Evolutionary conservation across 2,329 filamentous ascomycete genomes (phyloP).

Genomic region (Botryotinia globosa): DNA sequence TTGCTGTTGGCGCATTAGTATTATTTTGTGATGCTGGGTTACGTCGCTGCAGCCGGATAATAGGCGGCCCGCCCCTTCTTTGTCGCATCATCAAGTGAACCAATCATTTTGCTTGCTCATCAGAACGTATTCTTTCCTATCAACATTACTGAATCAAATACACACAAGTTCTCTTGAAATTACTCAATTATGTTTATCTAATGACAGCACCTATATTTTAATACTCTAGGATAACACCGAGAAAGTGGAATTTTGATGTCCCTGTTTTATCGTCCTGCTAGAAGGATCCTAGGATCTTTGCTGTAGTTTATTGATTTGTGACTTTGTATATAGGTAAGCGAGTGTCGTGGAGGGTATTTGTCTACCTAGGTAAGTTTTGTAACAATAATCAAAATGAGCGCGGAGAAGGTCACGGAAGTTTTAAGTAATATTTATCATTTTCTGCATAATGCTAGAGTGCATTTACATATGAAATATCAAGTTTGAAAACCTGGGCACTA

Average conservation of each 20-base stretch:
- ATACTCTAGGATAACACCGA: too few relatives aligned
- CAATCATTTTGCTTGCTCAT: slow-evolving; percentile 2
- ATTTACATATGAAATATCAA: slow-evolving; percentile 3
- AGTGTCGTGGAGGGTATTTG: background rate
- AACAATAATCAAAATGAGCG: too few relatives aligned
- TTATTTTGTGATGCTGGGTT: slow-evolving; percentile 12
- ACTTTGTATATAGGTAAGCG: background rate
- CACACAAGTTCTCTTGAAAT: background rate
- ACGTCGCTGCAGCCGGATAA: slow-evolving; percentile 19
- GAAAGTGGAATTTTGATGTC: too few relatives aligned
- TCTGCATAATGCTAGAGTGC: slow-evolving; percentile 5
- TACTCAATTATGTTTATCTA: background rate
- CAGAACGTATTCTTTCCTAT: background rate
- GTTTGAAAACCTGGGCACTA: slow-evolving; percentile 4
- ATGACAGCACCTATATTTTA: background rate
- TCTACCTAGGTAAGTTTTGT: background rate
- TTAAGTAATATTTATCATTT: background rate
- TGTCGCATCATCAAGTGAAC: background rate
- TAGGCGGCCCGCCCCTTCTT: slow-evolving; percentile 13
- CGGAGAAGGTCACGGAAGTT: background rate
- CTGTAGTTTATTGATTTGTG: background rate
- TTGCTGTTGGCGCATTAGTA: background rate
- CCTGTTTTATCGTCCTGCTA: background rate
- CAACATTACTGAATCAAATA: background rate
- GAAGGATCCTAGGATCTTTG: background rate